Evolutionary conservation across 495 filamentous ascomycete species (phyloP).

Genomic region (Neurospora sp.): DNA sequence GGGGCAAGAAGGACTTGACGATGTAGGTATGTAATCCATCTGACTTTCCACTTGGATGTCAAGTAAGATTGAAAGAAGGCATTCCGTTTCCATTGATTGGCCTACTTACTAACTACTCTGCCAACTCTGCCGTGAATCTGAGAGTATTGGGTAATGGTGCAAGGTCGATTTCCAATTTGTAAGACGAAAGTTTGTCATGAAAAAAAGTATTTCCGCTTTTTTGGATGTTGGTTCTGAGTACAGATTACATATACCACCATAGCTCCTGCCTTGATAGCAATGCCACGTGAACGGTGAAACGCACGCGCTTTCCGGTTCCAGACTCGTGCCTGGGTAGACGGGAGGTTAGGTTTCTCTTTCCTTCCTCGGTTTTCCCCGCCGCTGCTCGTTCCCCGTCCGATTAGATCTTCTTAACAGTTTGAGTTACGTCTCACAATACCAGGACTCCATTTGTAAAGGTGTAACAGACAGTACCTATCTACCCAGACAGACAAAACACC

Average conservation of each 20-base stretch:
- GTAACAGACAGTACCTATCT: neutral
- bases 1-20: neutral
- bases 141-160: neutral
- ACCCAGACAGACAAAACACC: neutral
- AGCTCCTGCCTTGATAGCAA: neutral
- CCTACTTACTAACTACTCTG: neutral
- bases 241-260: neutral
- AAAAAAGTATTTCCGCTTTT: neutral
- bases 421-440: too few relatives aligned
- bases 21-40: neutral
- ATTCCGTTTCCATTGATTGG: neutral
- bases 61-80: neutral
- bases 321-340: neutral
- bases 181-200: neutral
- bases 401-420: neutral
- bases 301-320: neutral
- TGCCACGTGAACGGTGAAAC: neutral
- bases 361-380: neutral
- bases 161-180: neutral
- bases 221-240: neutral
- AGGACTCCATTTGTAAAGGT: neutral
- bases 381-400: neutral
- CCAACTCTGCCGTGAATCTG: neutral
- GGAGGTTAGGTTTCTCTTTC: neutral
- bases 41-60: neutral